Base-by-base conservation (phyloP, 352 stramenopile species). In the Aphanomyces cochlioides region DNA sequence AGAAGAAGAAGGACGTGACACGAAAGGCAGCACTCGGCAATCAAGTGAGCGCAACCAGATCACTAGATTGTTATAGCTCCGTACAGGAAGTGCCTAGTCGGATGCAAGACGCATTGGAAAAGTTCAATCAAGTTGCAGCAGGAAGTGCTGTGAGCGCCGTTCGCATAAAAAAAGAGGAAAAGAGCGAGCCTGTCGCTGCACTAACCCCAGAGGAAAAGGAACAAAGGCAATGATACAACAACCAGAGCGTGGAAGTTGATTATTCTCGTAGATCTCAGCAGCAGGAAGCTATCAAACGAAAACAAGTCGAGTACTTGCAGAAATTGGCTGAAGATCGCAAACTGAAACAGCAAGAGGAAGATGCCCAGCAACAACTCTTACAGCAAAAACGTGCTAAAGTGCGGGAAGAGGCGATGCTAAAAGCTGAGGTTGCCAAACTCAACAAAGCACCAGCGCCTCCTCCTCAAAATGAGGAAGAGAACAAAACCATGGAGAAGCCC, bases 281-380 rank as follows among this genome's bases (percentile, higher is more conserved):
- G n/a, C 53, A 68, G 36, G 59, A 72, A 59, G 50, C 78, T 0
- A 72, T 89, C 37, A 67, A 83, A 28, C 78, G 78, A 47, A 92
- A 90, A 65, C 85, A 92, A 59, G 81, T 89, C 7, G 78, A 85
- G 53, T 90, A 92, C 68, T 72, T 92, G 2, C 68, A 78, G 15
- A 80, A 81, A 47, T 73, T 92, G 45, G 47, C 79, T 0, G 79
- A 90, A 1, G 82, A 92, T 54, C 82, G 83, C 54, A 81, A 81
- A 43, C 80, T 87, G 36, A 90, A 87, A 73, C 75, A 83, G 41
- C 79, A 84, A n/a, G 80, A 92, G 6, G 83, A 90, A 2, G 82
- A 92, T n/a, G 83, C 88, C 17, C 76, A 83, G 5, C 77, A 78
- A 19, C 47, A 78, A 6, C 45, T 83, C 15, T 78, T 89, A 4